Evolutionary conservation across 2,329 filamentous ascomycete species (phyloP).

Genomic region (Sclerotinia borealis): DNA sequence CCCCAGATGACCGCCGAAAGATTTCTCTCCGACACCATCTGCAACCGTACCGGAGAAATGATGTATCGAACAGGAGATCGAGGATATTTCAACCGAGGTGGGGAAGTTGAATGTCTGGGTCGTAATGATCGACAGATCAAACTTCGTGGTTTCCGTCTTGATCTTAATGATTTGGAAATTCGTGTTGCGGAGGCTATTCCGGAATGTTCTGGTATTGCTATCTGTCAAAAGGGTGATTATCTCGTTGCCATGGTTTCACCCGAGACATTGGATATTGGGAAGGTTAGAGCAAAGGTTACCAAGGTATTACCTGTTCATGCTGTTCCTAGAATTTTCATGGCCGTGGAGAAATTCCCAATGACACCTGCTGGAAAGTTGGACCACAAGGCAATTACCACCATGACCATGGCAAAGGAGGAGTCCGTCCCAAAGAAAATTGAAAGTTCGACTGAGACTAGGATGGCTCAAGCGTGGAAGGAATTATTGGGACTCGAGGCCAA

Average conservation of each 20-base stretch:
- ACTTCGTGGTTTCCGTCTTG: slow-evolving; percentile 35
- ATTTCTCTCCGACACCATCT: slow-evolving; percentile 32
- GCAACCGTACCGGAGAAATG: slow-evolving; percentile 16
- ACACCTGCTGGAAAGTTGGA: slow-evolving; percentile 33
- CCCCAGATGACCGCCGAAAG: slow-evolving; percentile 29
- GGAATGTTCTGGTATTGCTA: slow-evolving; percentile 22
- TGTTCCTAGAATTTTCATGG: slow-evolving; percentile 26
- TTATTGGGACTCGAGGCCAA: slow-evolving; percentile 15
- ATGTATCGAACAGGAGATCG: slow-evolving; percentile 41
- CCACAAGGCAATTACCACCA: slow-evolving; percentile 27
- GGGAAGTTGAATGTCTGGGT: slow-evolving; percentile 36
- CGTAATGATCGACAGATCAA: slow-evolving; percentile 40
- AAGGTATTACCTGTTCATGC: slow-evolving; percentile 25
- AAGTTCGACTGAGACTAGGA: neutral
- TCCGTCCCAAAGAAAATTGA: neutral
- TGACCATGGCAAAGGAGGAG: neutral
- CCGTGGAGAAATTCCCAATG: slow-evolving; percentile 29
- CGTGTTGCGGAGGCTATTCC: slow-evolving; percentile 21
- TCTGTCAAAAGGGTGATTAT: slow-evolving; percentile 25
- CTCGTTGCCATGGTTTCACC: slow-evolving; percentile 31
- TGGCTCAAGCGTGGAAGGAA: slow-evolving; percentile 14
- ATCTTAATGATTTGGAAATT: slow-evolving; percentile 37
- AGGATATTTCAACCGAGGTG: slow-evolving; percentile 34
- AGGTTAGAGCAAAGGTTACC: slow-evolving; percentile 10
- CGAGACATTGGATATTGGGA: slow-evolving; percentile 3